Evolutionary conservation across 2,329 filamentous ascomycete species (phyloP).

Genomic region (Fusarium duplospermum): DNA sequence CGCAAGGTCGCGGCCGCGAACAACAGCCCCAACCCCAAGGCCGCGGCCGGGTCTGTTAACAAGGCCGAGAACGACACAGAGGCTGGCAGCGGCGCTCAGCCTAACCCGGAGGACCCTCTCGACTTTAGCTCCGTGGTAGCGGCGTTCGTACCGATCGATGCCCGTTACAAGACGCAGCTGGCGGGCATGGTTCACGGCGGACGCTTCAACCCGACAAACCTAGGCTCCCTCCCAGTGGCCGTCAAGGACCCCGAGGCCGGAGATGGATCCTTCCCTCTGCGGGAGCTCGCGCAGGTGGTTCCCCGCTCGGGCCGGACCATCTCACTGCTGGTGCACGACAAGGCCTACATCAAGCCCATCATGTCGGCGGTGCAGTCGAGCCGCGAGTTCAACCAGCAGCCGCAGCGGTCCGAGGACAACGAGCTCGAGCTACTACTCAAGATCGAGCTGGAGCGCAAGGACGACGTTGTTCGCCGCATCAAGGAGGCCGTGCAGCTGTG

Average conservation of each 20-base stretch:
- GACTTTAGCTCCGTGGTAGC: slow-evolving; percentile 62
- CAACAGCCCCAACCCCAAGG: slow-evolving; percentile 44
- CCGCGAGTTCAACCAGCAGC: slow-evolving; percentile 70
- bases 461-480: slow-evolving; percentile 57
- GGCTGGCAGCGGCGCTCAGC: slow-evolving; percentile 36
- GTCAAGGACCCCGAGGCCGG: slow-evolving; percentile 46
- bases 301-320: slow-evolving; percentile 57
- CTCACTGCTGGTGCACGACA: slow-evolving; percentile 57
- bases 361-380: slow-evolving; percentile 65
- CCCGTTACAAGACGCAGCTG: slow-evolving; percentile 58
- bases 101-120: slow-evolving; percentile 58
- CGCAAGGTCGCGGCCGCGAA: slow-evolving; percentile 50
- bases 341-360: slow-evolving; percentile 63
- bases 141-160: slow-evolving; percentile 55
- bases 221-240: slow-evolving; percentile 60
- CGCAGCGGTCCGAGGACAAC: slow-evolving; percentile 68
- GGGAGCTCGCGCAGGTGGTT: slow-evolving; percentile 66
- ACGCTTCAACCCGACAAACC: slow-evolving; percentile 62
- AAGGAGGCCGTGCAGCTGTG: slow-evolving; percentile 62
- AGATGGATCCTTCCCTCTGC: slow-evolving; percentile 58
- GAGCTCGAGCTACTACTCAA: slow-evolving; percentile 68
- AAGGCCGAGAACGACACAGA: slow-evolving; percentile 33
- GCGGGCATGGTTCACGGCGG: slow-evolving; percentile 57
- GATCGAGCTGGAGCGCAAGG: slow-evolving; percentile 63
- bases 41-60: slow-evolving; percentile 28